Conservation (phyloP, 192 early-diverging fungal genomes). For the Rhizoclosmatium globosum region DNA sequence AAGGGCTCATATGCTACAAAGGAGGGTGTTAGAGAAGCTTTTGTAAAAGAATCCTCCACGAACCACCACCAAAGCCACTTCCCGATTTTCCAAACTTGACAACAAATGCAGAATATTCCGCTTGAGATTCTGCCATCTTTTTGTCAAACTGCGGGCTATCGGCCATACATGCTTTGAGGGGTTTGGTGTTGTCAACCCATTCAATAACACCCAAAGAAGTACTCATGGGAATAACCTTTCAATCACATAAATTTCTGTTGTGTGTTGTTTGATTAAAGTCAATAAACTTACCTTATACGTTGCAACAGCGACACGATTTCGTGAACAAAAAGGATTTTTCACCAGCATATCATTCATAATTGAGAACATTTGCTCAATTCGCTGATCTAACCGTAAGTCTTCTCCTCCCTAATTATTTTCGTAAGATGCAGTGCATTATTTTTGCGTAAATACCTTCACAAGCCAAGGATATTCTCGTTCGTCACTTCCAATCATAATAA, state of each 20-base stretch:
- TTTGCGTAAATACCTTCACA: slow-evolving; percentile 65
- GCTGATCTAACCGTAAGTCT: slow-evolving; percentile 80
- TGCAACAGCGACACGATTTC: slow-evolving; percentile 62
- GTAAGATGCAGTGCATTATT: not conserved
- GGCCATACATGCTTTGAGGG: slow-evolving; percentile 69
- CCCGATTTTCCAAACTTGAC: slow-evolving; percentile 42
- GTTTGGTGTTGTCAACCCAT: slow-evolving; percentile 79
- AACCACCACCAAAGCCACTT: too few species aligned
- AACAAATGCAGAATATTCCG: slow-evolving; percentile 60
- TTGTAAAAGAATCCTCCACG: too few species aligned
- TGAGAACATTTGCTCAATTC: slow-evolving; percentile 78
- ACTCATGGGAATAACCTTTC: slow-evolving; percentile 59
- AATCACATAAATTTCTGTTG: not conserved
- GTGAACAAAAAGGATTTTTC: slow-evolving; percentile 60
- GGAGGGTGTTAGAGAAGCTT: too few species aligned
- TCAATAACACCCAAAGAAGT: slow-evolving; percentile 74
- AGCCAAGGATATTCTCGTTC: slow-evolving; percentile 77
- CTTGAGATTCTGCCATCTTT: slow-evolving; percentile 47
- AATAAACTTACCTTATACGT: slow-evolving; percentile 71
- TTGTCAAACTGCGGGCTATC: slow-evolving; percentile 56
- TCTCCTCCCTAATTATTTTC: slow-evolving; percentile 71
- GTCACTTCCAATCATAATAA: slow-evolving; percentile 76
- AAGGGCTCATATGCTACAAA: slow-evolving; percentile 63
- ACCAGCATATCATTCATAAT: slow-evolving; percentile 79
- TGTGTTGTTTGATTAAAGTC: not conserved